A percentile compares a stretch with the other conserved stretches of the same genome.
Conservation (phyloP, 345 rosid genomes). For the Psidium friedrichsthalianum region DNA sequence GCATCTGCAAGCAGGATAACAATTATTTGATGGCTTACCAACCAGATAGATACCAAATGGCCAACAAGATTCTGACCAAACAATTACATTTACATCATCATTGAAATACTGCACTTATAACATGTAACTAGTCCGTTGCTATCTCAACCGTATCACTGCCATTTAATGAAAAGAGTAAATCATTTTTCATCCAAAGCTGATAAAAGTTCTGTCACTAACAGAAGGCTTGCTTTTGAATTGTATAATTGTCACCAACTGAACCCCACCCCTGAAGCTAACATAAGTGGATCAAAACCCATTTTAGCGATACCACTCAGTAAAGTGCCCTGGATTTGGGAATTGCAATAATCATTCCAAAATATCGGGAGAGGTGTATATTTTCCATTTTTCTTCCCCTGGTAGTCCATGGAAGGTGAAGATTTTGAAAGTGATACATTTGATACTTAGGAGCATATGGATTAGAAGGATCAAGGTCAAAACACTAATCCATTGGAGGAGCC, state of each 20-base stretch:
- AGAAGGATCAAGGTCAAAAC: not conserved
- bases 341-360: not conserved
- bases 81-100: not conserved
- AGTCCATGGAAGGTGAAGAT: not conserved
- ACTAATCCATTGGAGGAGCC: not conserved
- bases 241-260: not conserved
- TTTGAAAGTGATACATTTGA: not conserved
- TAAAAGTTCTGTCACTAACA: not conserved
- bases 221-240: not conserved
- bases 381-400: not conserved
- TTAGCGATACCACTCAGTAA: not conserved
- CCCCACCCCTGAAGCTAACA: not conserved
- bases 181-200: not conserved
- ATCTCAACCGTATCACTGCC: not conserved
- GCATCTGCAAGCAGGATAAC: constrained; percentile 29
- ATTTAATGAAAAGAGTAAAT: not conserved
- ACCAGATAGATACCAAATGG: not conserved
- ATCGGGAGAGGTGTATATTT: not conserved
- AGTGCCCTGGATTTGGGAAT: not conserved
- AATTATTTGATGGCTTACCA: not conserved
- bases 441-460: not conserved
- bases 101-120: not conserved
- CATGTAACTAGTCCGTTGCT: not conserved
- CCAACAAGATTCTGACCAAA: not conserved
- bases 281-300: not conserved